phyloP scores from a whole-genome alignment of 306 rosid species.

The Prunus salicina region DNA sequence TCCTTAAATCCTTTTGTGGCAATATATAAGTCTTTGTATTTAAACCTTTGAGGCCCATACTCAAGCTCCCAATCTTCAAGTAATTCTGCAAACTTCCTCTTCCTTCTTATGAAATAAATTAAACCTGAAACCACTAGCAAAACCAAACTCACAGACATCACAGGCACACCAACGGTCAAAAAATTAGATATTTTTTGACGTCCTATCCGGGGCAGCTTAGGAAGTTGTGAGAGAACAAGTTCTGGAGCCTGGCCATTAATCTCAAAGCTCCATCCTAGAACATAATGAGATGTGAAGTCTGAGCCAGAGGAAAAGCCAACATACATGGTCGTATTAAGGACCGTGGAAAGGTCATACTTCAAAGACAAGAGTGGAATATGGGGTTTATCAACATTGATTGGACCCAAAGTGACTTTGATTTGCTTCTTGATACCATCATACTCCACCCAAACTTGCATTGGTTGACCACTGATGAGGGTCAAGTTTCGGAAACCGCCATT shows the following conservation, averaged over 20 bases:
- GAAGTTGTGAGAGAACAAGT: conserved; percentile 4
- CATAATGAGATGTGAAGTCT: conserved; percentile 1
- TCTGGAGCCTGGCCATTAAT: conserved; percentile 19
- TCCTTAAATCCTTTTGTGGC: conserved; percentile 21
- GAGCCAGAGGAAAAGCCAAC: conserved; percentile 9
- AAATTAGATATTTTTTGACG: background rate
- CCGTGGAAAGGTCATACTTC: background rate
- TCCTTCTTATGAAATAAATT: background rate
- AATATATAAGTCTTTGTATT: conserved; percentile 4
- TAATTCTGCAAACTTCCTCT: background rate
- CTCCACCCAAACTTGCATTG: conserved; percentile 12
- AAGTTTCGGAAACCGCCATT: background rate
- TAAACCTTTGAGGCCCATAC: conserved; percentile 12
- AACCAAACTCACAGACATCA: background rate
- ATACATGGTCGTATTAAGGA: background rate
- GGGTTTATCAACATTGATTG: background rate
- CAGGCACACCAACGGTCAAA: background rate
- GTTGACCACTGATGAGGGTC: conserved; percentile 2
- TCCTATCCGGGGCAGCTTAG: background rate
- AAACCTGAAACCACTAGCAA: background rate
- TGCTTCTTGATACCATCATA: background rate
- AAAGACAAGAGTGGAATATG: background rate
- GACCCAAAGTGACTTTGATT: background rate
- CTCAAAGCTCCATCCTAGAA: conserved; percentile 21
- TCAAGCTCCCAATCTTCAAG: conserved; percentile 21